Conservation (phyloP, 305 asterid genomes). For the Fraxinus platypoda region DNA sequence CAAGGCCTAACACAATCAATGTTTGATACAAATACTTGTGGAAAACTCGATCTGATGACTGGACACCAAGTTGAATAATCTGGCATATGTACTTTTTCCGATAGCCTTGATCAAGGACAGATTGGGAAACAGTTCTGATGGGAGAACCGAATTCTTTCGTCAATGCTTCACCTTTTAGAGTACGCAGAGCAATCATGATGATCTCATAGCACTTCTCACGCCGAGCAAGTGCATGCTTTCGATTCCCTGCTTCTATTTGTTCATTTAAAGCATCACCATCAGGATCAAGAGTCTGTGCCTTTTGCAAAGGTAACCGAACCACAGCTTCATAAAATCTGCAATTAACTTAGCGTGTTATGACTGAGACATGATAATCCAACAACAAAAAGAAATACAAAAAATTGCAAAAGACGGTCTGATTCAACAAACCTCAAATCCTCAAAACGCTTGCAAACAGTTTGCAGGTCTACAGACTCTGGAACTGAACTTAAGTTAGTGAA, state of each 20-base stretch:
- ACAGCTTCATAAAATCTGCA: conserved; percentile 99
- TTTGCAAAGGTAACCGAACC: conserved; percentile 86
- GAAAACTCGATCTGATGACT: conserved; percentile 79
- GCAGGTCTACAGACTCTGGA: conserved; percentile 91
- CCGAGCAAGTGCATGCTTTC: conserved; percentile 76
- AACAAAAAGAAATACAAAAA: conserved; percentile 15
- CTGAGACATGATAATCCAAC: conserved; percentile 18
- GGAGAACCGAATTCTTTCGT: conserved; percentile 87
- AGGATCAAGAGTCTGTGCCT: conserved; percentile 91
- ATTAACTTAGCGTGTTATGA: conserved; percentile 28
- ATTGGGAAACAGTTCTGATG: conserved; percentile 63
- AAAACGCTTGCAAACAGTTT: conserved; percentile 87
- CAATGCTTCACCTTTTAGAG: conserved; percentile 66
- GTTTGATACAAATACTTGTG: conserved; percentile 81
- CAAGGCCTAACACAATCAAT: conserved; percentile 79
- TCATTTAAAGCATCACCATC: conserved; percentile 89
- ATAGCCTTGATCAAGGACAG: conserved; percentile 75
- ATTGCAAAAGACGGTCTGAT: conserved; percentile 15
- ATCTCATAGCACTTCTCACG: conserved; percentile 93
- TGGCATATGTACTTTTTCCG: conserved; percentile 75
- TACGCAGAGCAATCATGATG: conserved; percentile 66
- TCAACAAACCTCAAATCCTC: conserved; percentile 83
- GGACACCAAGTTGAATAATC: conserved; percentile 93
- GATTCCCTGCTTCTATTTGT: conserved; percentile 69
- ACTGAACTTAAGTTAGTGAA: conserved; percentile 77